Base-by-base conservation (phyloP, 2,329 filamentous ascomycete genomes). In the Botryotinia convoluta region DNA sequence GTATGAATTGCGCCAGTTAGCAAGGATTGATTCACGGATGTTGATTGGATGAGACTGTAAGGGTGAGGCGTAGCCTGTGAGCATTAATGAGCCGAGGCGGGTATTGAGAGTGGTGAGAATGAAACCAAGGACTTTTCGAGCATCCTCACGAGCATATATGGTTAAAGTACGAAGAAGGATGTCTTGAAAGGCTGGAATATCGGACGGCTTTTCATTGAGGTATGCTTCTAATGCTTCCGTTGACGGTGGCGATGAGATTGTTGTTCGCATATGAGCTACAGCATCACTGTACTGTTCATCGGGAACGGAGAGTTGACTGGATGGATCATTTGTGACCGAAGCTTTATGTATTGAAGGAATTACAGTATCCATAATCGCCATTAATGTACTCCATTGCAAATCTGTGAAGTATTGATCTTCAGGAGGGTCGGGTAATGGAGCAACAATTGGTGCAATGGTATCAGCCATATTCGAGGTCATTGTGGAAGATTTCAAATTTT, bases 11-110 rank as follows among this genome's bases (percentile, higher is more conserved):
- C 83, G 79, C 92, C 92, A 94, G 45, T 84, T 82, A 70, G 87
- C 84, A 57, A 94, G 76, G 68, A 94, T 89, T 44, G 85, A 83
- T 79, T 92, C 87, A 54, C 92, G 88, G 29, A 88, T 83, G 48
- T 86, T 81, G 32, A 89, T 77, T 0, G 91, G 87, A 76, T 93
- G 91, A 69, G 88, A 82, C 71, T 88, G 85, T 63, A 93, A 81
- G 1, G 91, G 88, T 0, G 86, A 88, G 76, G 87, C 85, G 79
- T 90, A 88, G n/a, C 92, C 91, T 0, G 92, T 94, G 64, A 93
- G 83, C 9, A 92, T 80, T 29, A 92, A 82, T 39, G 89, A 89
- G 39, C 91, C 91, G 5, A 86, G 80, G 48, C 88, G 86, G 35
- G 89, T 90, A 74, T 90, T 92, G 80, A 81, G 72, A 32, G 78